These are phyloP conservation scores for Dichomitus squalens DNA, from an alignment of 1,284 basidiomycete species.

Conservation along the genomic window DNA sequence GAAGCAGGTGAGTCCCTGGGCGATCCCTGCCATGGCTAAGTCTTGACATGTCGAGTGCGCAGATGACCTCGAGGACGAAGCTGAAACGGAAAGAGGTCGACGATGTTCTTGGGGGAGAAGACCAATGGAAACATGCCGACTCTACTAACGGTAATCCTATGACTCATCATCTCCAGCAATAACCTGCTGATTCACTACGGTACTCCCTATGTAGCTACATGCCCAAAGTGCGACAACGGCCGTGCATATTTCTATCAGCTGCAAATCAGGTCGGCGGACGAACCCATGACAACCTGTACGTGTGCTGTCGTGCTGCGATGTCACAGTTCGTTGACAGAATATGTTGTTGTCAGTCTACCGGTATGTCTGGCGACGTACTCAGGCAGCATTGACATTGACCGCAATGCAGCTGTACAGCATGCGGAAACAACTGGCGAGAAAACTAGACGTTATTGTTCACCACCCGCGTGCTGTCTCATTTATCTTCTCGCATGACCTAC, in stretches of 20 bases:
- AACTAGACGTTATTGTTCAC: conserved; percentile 38
- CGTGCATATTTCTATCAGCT: conserved; percentile 95
- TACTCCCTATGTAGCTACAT: conserved; percentile 54
- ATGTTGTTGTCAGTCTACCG: conserved; percentile 35
- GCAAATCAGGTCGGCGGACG: conserved; percentile 95
- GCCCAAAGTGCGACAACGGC: conserved; percentile 89
- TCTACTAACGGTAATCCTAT: conserved; percentile 69
- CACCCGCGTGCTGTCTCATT: neutral
- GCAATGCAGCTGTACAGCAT: conserved; percentile 50
- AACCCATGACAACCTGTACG: conserved; percentile 96
- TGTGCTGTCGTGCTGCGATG: conserved; percentile 26
- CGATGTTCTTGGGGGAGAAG: conserved; percentile 92
- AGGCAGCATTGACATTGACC: neutral
- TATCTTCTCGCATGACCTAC: neutral
- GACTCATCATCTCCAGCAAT: neutral
- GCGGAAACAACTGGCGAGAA: conserved; percentile 65
- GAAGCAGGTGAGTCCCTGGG: conserved; percentile 56
- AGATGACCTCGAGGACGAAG: conserved; percentile 89
- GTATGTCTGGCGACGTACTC: conserved; percentile 21
- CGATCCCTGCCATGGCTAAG: neutral
- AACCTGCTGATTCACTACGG: neutral
- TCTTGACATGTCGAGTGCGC: neutral
- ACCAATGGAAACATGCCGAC: conserved; percentile 96
- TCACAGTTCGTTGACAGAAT: conserved; percentile 6
- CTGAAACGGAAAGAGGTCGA: conserved; percentile 88